Evolutionary conservation across 2,329 filamentous ascomycete genomes (phyloP), one percentile per base, ranked within the genome.

Genomic region (Fusarium caatingaense): DNA sequence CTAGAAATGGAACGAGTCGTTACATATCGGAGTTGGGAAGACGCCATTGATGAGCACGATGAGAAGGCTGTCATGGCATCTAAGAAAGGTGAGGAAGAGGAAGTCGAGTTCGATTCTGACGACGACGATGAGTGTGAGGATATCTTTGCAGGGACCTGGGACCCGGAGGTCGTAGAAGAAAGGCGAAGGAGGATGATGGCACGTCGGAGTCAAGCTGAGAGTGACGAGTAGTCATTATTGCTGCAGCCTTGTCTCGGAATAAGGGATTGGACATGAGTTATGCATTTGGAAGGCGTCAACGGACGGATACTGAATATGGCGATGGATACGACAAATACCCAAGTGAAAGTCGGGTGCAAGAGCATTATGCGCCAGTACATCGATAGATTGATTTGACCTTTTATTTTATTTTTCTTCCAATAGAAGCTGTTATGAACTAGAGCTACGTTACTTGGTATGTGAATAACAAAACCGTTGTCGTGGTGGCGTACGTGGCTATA

Each of bases 101-200:
- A 81, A 27, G 73, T 89, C 18, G 81, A 83, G 42, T 90, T 91
- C 70, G 87, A 91, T 79, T 89, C 87, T 23, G 86, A 87, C 11
- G 87, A 91, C 66, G 88, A 90, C 63, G 88, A 91, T 41, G 89
- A 91, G 74, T 90, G 89, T 55, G 89, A 91, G 58, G 89, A 91
- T 45, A 79, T 91, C 34, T 91, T 91, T 77, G 80, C 84, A 1
- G 89, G 89, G 2, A 82, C 82, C 7, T 91, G 89, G 89, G 84
- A 90, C 72, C 79, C 87, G 4, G 83, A 84, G 25, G 79, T 78
- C 2, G 87, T 85, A 15, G 83, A 84, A 2, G 82, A 78, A 73
- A 80, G 86, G 55, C 81, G 86, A 55, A 79, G 76, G 23, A 78
- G 78, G 34, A 82, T 80, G 73, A 75, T 79, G 32, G 71, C 74